A percentile compares a stretch with the other conserved stretches of the same genome.
phyloP scores from a whole-genome alignment of 495 filamentous ascomycete genomes.

The Podospora fimiseda region DNA sequence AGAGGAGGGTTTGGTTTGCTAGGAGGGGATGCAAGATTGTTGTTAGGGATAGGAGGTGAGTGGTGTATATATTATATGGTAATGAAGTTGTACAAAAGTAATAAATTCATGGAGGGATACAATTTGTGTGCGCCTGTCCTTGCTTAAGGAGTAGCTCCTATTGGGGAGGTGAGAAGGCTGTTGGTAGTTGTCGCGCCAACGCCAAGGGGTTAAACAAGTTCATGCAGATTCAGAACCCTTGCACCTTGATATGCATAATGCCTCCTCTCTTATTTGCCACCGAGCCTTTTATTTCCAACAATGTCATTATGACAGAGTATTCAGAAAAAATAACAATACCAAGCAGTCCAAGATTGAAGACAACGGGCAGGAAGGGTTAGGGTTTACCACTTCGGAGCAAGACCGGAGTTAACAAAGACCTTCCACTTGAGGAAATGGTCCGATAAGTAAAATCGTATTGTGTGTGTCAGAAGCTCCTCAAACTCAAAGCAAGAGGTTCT shows the following conservation, averaged over 20 bases:
- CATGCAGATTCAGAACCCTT: too few species aligned
- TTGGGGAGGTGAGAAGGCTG: too few species aligned
- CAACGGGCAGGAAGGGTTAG: neutral
- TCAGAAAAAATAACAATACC: neutral
- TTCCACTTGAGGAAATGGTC: neutral
- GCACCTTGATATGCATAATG: too few species aligned
- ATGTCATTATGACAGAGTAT: neutral
- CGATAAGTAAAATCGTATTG: too few species aligned
- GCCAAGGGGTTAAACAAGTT: too few species aligned
- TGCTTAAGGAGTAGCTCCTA: too few species aligned
- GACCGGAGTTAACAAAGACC: neutral
- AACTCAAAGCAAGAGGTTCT: too few species aligned
- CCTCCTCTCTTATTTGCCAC: too few species aligned
- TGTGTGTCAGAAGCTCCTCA: too few species aligned
- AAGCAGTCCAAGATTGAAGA: neutral
- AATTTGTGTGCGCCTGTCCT: too few species aligned
- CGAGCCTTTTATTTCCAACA: neutral
- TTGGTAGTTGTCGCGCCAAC: too few species aligned
- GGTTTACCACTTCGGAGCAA: neutral
- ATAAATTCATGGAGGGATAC: neutral
- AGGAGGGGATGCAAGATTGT: conserved; percentile 57
- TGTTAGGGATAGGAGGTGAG: conserved; percentile 39
- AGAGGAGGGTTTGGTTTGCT: conserved; percentile 67
- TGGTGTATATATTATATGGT: neutral
- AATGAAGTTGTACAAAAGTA: neutral